Base-by-base conservation (phyloP, 495 filamentous ascomycete species). In the Aspergillus incahuasiensis region DNA sequence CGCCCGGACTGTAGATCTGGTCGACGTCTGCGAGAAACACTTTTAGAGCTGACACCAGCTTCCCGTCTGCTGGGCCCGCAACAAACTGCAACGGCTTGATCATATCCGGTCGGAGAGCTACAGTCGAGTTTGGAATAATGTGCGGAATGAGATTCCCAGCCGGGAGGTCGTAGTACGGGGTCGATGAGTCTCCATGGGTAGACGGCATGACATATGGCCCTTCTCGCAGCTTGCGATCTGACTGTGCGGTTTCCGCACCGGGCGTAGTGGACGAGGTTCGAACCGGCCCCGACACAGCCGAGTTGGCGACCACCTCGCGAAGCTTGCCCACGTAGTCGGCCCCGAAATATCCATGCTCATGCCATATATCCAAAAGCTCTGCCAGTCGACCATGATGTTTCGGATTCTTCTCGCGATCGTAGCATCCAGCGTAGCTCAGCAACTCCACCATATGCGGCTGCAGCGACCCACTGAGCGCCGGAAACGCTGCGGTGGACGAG, bases 111-210 rank as follows among this genome's bases (percentile, higher is more conserved):
- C 86, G 87, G 65, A 96, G 86, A 8, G 90, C 83, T 28, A 77
- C 72, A 9, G 82, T 82, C 6, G 86, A 88, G 65, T 91, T 88
- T 20, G 88, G 88, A 34, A 86, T 80, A 28, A 96, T 84, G 48
- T 86, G 85, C 2, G 86, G 88, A 35, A 94, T 77, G 66, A 91
- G 79, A 61, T 91, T 94, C 4, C 84, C 91, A 16, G 90, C 90
- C 0, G 91, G 91, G 1, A 95, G 77, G 54, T 95, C 91, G 69
- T 91, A 92, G 74, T 83, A 95, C 0, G 87, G 87, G 1, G 80
- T 83, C 0, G 83, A 80, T 2, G 76, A 69, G 65, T 95, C 91
- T 13, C 91, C 91, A 67, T 96, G 91, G 42, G 77, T 82, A 1
- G 84, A 68, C 45, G 89, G 89, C 80, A 94, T 82, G 18, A 86